Conservation (phyloP, 1,284 basidiomycete species). For the Inonotus hispidus region DNA sequence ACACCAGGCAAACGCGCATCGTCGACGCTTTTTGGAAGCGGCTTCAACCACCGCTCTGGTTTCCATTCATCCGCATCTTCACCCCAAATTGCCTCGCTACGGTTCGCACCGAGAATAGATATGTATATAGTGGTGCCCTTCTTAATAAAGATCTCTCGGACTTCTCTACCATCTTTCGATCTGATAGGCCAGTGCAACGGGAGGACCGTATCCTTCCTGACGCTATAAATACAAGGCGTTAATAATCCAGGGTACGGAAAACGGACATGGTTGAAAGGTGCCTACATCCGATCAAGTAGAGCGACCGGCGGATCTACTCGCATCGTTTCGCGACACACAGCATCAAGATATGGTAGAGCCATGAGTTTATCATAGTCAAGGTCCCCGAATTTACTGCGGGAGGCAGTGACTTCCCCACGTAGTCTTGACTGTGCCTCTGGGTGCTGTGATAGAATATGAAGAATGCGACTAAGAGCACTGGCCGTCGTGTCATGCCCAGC, state of each 20-base stretch:
- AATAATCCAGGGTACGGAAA: neutral
- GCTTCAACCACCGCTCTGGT: slow-evolving; percentile 23
- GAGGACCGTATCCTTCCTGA: slow-evolving; percentile 18
- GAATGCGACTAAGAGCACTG: slow-evolving; percentile 25
- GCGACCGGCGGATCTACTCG: slow-evolving; percentile 18
- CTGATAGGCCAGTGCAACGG: slow-evolving; percentile 20
- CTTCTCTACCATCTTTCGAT: slow-evolving; percentile 11
- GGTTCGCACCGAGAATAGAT: slow-evolving; percentile 20
- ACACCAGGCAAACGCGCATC: slow-evolving; percentile 22
- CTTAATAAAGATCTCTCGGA: slow-evolving; percentile 16
- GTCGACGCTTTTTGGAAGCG: slow-evolving; percentile 11
- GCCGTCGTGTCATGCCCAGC: slow-evolving; percentile 28
- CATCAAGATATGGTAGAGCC: slow-evolving; percentile 29
- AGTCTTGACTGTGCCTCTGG: slow-evolving; percentile 25
- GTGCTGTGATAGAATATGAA: slow-evolving; percentile 24
- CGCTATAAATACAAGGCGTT: neutral
- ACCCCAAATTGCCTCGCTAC: slow-evolving; percentile 21
- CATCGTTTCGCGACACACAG: slow-evolving; percentile 31
- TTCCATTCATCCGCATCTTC: slow-evolving; percentile 21
- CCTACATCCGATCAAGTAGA: slow-evolving; percentile 13
- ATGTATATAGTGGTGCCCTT: slow-evolving; percentile 21
- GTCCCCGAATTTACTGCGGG: slow-evolving; percentile 22
- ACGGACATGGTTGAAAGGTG: neutral
- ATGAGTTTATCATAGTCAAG: slow-evolving; percentile 28
- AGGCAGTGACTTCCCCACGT: slow-evolving; percentile 24